Percentiles rank a stretch among this genome's conserved stretches.
phyloP scores from a whole-genome alignment of 2,329 filamentous ascomycete species.

The Fusarium sp. region DNA sequence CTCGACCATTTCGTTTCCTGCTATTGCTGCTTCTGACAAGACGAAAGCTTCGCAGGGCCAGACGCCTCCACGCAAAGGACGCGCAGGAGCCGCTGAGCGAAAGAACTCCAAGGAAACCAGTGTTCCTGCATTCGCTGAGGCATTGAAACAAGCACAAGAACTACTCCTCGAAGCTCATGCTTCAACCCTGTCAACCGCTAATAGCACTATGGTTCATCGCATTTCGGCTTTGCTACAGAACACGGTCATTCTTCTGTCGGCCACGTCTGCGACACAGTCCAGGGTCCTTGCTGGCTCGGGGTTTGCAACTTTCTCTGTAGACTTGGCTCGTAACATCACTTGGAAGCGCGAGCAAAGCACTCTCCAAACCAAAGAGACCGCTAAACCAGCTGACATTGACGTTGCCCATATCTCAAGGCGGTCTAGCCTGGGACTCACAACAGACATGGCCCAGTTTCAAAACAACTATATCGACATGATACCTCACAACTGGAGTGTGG shows the following conservation, averaged over 20 bases:
- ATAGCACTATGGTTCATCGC: slow-evolving; percentile 69
- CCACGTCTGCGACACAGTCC: slow-evolving; percentile 60
- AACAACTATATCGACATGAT: slow-evolving; percentile 86
- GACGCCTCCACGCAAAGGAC: slow-evolving; percentile 48
- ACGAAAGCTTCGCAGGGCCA: slow-evolving; percentile 47
- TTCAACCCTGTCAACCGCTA: slow-evolving; percentile 61
- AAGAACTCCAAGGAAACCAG: slow-evolving; percentile 45
- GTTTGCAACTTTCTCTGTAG: slow-evolving; percentile 70
- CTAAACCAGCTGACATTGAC: not conserved
- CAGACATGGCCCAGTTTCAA: slow-evolving; percentile 73
- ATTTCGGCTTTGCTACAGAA: slow-evolving; percentile 72
- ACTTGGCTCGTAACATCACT: slow-evolving; percentile 75
- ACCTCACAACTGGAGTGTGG: slow-evolving; percentile 81
- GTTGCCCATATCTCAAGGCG: slow-evolving; percentile 44
- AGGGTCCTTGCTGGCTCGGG: slow-evolving; percentile 60
- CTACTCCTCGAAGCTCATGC: slow-evolving; percentile 71
- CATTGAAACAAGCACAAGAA: slow-evolving; percentile 72
- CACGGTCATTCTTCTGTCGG: slow-evolving; percentile 72
- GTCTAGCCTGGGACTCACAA: slow-evolving; percentile 56
- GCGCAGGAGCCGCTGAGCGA: slow-evolving; percentile 33
- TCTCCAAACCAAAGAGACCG: slow-evolving; percentile 52
- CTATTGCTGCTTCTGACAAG: slow-evolving; percentile 62
- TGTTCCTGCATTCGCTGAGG: slow-evolving; percentile 62
- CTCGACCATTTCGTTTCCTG: slow-evolving; percentile 88
- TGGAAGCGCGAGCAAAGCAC: slow-evolving; percentile 72